phyloP scores from a whole-genome alignment of 2,329 filamentous ascomycete species.

The Phoma sp. region DNA sequence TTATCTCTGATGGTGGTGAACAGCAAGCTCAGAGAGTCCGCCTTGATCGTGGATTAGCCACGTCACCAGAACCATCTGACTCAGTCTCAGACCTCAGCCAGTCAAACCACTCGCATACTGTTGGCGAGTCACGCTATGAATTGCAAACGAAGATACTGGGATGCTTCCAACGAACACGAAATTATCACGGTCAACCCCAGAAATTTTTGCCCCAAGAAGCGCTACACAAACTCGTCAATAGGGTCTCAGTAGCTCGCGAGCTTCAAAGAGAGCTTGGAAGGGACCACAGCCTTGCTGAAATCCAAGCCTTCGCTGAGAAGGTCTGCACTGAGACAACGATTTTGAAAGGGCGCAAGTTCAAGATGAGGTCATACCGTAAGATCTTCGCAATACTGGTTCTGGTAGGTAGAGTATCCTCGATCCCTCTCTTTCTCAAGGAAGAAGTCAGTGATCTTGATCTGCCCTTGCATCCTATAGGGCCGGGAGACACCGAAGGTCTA shows the following conservation, averaged over 20 bases:
- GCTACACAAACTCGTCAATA: neutral
- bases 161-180: too few relatives aligned
- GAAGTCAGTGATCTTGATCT: slow-evolving; percentile 1
- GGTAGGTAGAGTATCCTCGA: neutral
- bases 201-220: neutral
- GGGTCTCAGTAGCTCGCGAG: neutral
- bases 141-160: too few relatives aligned
- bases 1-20: too few relatives aligned
- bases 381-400: neutral
- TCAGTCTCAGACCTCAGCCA: too few relatives aligned
- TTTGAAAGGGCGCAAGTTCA: too few relatives aligned
- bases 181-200: neutral
- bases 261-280: neutral
- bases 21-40: too few relatives aligned
- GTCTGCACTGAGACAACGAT: neutral
- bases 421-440: neutral
- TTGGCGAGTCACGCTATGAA: too few relatives aligned
- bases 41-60: too few relatives aligned
- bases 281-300: too few relatives aligned
- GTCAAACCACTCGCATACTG: too few relatives aligned
- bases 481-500: neutral
- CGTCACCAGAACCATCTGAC: too few relatives aligned
- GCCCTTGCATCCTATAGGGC: neutral
- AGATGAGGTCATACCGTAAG: neutral
- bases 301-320: too few relatives aligned